Conservation (phyloP, 1,284 basidiomycete genomes). For the Coriolopsis trogii region DNA sequence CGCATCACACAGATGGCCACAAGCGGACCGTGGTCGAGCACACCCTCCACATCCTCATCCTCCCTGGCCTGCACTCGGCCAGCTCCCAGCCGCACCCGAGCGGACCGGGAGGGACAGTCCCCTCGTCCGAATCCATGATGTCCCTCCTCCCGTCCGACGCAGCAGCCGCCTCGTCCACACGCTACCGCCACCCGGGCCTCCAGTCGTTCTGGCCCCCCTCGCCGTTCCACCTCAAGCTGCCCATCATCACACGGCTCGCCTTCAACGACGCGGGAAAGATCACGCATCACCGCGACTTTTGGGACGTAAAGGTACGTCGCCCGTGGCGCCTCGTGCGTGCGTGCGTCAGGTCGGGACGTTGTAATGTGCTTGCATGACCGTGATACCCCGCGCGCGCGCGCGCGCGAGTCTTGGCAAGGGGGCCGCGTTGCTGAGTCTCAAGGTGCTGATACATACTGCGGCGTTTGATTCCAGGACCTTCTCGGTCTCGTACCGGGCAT, state of each 20-base stretch:
- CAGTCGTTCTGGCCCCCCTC: constrained; percentile 59
- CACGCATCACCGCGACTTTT: constrained; percentile 73
- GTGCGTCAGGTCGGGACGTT: too few relatives aligned
- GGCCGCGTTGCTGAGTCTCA: too few relatives aligned
- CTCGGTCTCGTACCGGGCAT: constrained; percentile 70
- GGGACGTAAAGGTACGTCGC: constrained; percentile 53
- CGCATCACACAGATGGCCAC: constrained; percentile 77
- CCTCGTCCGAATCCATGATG: constrained; percentile 12
- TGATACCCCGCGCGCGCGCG: too few relatives aligned
- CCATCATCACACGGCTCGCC: constrained; percentile 65
- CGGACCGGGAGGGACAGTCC: background rate
- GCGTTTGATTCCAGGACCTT: constrained; percentile 50
- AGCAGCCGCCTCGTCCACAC: constrained; percentile 21
- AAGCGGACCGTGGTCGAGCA: constrained; percentile 73
- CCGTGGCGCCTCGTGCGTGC: background rate
- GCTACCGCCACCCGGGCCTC: constrained; percentile 35
- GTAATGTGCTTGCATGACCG: too few relatives aligned
- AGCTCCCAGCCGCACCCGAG: too few relatives aligned
- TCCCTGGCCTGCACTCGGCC: constrained; percentile 39
- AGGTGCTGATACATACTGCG: background rate
- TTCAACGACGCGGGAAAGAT: constrained; percentile 79
- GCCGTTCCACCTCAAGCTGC: constrained; percentile 70
- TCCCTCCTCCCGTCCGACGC: constrained; percentile 31
- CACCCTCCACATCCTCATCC: constrained; percentile 41
- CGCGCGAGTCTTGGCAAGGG: too few relatives aligned